Evolutionary conservation across 176 grass and related monocot species (phyloP), one percentile per base, ranked within the genome.

Genomic region (Melocanna baccifera): DNA sequence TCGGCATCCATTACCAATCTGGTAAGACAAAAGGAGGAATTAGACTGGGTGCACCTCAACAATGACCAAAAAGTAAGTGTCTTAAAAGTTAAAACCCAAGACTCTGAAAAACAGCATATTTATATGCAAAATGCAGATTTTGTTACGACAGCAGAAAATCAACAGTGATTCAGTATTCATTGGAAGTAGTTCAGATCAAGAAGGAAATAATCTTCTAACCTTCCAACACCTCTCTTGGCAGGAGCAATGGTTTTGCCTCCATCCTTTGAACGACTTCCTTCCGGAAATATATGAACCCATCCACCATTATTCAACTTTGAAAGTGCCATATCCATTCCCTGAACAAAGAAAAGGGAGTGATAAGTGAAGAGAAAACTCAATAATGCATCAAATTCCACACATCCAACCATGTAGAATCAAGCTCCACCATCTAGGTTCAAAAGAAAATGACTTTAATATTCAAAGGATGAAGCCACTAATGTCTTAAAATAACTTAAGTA

Each of bases 231-330:
- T 99, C 96, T 95, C 73, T 96, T 96, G 70, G 96, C 84, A 83
- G 89, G 83, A 85, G 87, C 87, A 58, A 99, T 69, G 22, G 93
- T 99, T 91, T 82, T 99, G 26, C 96, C 96, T 79, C 93, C 89
- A 78, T 99, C 93, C 73, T 79, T 93, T 50, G 96, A 99, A 30
- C 93, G 91, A 76, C 93, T 94, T 87, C 96, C 93, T 91, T 99
- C 93, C 2, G 93, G 96, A 86, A 99, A 99, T 94, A 99, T 99
- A 85, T 99, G 96, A 87, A 99, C 93, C 96, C 93, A 99, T 73
- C 96, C 93, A 67, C 96, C 96, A 85, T 77, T 96, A 67, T 99
- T 96, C 39, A 99, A 73, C 75, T 99, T 99, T 7, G 91, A 92
- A 20, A 99, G 84, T 51, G 91, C 93, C 90, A 93, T 91, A 85